Evolutionary conservation across 352 stramenopile genomes (phyloP), one percentile per base, ranked within the genome.

Genomic region (Plasmopara muralis): DNA sequence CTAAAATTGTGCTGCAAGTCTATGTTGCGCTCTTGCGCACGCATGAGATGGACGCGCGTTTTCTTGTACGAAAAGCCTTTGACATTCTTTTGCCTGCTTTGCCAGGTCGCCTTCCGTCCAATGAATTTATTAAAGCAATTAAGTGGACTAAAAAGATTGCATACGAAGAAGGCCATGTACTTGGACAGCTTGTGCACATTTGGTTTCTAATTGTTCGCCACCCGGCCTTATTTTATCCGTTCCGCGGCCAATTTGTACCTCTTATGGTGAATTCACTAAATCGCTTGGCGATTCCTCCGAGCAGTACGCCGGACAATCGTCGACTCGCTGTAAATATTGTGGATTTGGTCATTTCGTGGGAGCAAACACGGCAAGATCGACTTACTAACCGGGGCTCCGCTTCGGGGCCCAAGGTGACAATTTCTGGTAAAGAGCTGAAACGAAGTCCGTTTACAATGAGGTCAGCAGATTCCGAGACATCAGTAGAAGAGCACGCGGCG

Each of bases 131-230:
- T 60, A 97, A 96, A 62, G 84, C 87, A 4, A 96, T 98, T 55
- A 97, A 98, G 53, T 98, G 90, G 79, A 98, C 96, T 8, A 96
- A 97, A 58, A 97, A 98, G 64, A 92, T 99, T 33, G 94, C 97
- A 55, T 97, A 97, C 53, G 95, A 99, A 76, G 97, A 99, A 83
- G 88, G 85, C 6, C 96, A 98, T 58, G 89, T 93, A 14, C 70
- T 98, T 0, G 82, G 83, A 12, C 96, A 98, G 52, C 77, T 99
- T 13, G 94, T 97, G 41, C 96, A 99, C 76, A 95, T 99, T 60
- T 99, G 95, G 93, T 96, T 98, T 43, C 77, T 97, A 29, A 95
- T 99, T 55, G 94, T 98, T 43, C 82, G 87, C 29, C 93, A 99
- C 64, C 87, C 88, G 18, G 69, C 85, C 12, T 57, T 98, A 28